phyloP scores from a whole-genome alignment of 768 basidiomycete species.

The Chlorophyllum brunneum region DNA sequence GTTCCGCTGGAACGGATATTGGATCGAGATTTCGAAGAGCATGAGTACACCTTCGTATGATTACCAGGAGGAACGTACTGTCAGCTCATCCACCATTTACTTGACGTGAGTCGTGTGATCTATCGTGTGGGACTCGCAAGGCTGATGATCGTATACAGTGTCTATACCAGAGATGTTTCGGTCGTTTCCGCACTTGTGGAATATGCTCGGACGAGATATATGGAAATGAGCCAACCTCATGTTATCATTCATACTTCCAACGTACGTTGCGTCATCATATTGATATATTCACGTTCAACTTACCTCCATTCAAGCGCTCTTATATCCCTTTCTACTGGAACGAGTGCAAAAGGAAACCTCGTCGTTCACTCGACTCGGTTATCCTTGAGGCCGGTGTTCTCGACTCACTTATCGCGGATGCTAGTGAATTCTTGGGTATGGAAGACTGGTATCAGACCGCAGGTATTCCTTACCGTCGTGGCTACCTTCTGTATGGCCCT shows the following conservation, averaged over 20 bases:
- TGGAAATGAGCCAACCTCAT: constrained; percentile 35
- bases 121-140: neutral
- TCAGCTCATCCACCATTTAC: constrained; percentile 19
- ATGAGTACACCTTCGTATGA: constrained; percentile 12
- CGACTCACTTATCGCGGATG: constrained; percentile 43
- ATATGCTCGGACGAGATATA: constrained; percentile 36
- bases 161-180: constrained; percentile 41
- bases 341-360: constrained; percentile 43
- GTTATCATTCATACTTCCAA: constrained; percentile 37
- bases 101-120: constrained; percentile 29
- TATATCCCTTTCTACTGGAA: constrained; percentile 35
- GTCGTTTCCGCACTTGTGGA: constrained; percentile 39
- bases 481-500: constrained; percentile 52
- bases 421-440: constrained; percentile 43
- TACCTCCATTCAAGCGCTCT: constrained; percentile 25
- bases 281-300: neutral
- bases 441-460: constrained; percentile 52
- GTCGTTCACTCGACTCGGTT: constrained; percentile 47
- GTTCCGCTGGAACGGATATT: constrained; percentile 42
- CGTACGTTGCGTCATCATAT: constrained; percentile 19
- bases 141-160: constrained; percentile 19
- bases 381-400: constrained; percentile 44
- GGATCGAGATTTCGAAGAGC: constrained; percentile 32
- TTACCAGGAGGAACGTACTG: constrained; percentile 2
- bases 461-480: constrained; percentile 53